Evolutionary conservation across 192 early-diverging fungal genomes (phyloP), one percentile per base, ranked within the genome.

Genomic region (Gonapodya prolifera): DNA sequence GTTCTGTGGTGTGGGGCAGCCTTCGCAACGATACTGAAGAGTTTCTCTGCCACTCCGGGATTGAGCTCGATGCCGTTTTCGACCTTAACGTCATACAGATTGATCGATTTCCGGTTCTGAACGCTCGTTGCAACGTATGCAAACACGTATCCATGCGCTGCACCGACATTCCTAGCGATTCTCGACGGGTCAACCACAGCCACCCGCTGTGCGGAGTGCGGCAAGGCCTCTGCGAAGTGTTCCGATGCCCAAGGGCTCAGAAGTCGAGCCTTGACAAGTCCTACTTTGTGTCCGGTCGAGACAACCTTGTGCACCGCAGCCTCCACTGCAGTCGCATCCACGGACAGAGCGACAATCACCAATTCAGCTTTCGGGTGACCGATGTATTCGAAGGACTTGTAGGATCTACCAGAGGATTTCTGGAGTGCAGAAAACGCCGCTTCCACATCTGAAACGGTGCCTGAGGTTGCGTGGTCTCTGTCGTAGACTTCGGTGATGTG

Each of bases 191-290:
- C 91, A 30, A 97, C 83, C 30, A 98, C 90, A 13, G 91, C 84
- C n/a, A 98, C 75, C 29, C 81, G 86, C 82, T 87, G 89, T n/a
- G 83, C 83, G 2, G 91, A 83, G 1, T 82, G 77, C 23, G 95
- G 95, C 18, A 98, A 69, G 8, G 84, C 86, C 30, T 80, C 84
- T 23, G 93, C 78, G 70, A 98, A 91, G 79, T 92, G 86, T 23
- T 81, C 79, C 36, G 90, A 87, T 30, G 88, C 90, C 95, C 95
- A 98, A 16, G 96, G 96, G 29, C 96, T 87, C 82, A 90, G 89
- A 2, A 92, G 81, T 69, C 95, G 91, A 35, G 94, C 88, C 69
- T 86, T 89, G 61, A 98, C 83, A 32, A 94, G 83, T 33, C 95
- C 96, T 34, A 91, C 84, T 30, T 86, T 86, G 13, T 77, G 34